Percentiles rank a stretch among this genome's conserved stretches.
Evolutionary conservation across 345 rosid species (phyloP).

Genomic region (Ricinus communis): DNA sequence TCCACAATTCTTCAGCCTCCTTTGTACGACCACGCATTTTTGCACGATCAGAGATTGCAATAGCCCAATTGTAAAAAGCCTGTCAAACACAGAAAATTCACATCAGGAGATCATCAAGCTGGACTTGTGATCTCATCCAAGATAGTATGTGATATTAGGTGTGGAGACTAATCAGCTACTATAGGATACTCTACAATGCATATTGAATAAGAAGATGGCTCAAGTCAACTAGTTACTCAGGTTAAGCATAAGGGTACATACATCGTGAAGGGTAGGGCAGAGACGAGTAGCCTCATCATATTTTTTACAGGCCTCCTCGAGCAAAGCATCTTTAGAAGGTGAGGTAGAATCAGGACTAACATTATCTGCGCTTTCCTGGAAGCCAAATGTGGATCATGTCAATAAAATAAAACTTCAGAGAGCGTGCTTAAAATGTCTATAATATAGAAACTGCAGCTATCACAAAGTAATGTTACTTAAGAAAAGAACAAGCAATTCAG

Average conservation of each 20-base stretch:
- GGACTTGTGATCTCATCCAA: not conserved
- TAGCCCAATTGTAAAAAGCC: constrained; percentile 99
- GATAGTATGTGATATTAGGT: not conserved
- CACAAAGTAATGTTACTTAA: not conserved
- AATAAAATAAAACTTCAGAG: not conserved
- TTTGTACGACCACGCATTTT: constrained; percentile 99
- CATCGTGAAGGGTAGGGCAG: constrained; percentile 95
- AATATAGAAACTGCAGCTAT: not conserved
- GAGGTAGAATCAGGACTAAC: constrained; percentile 85
- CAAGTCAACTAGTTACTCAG: not conserved
- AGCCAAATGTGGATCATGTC: constrained; percentile 19
- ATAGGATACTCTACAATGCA: not conserved
- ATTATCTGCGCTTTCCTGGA: constrained; percentile 97
- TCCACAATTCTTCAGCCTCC: constrained; percentile 99
- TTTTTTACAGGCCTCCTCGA: constrained; percentile 96
- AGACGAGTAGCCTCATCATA: constrained; percentile 90
- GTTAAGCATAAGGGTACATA: constrained; percentile 38
- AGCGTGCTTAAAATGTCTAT: not conserved
- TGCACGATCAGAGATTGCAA: constrained; percentile 98
- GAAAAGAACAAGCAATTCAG: no score
- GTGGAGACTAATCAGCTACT: not conserved
- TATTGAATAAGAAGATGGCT: not conserved
- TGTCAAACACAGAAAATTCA: constrained; percentile 32
- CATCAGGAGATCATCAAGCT: not conserved
- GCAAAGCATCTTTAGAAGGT: constrained; percentile 93